Base-by-base conservation (phyloP, 495 filamentous ascomycete genomes). In the Jackrogersella minutella region DNA sequence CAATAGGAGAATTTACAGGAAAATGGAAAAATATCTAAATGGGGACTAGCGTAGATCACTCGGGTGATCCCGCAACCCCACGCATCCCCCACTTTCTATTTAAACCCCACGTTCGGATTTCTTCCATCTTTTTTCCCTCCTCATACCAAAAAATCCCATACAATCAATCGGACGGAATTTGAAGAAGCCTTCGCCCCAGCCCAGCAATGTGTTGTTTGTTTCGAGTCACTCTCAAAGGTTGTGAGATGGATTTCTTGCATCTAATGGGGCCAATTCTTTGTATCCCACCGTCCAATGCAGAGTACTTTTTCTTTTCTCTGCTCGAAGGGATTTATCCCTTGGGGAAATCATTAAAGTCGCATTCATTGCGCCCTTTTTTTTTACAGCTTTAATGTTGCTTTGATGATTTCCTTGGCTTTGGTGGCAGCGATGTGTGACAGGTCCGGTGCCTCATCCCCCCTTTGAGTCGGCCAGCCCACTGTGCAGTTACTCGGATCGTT, bases 401-500 rank as follows among this genome's bases (percentile, higher is more conserved):
- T n/a, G n/a, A n/a, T n/a, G n/a, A n/a, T n/a, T n/a, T 43, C 28
- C 28, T 30, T 19, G 40, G 40, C 40, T n/a, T n/a, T n/a, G 5
- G 44, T 36, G 62, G 39, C 62, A 24, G 54, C 54, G 62, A 65
- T 41, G 62, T 31, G 55, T 41, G 62, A 41, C 55, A 46, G 39
- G 54, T 53, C 5, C 37, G 52, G 49, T 19, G 19, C 30, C 47
- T 40, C 53, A 19, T n/a, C 36, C 53, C 47, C 46, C 41, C 16
- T 16, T 14, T 5, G 62, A 40, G 62, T 21, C 55, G 49, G 54
- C 54, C 37, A 52, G 54, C 62, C 62, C 62, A 64, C 62, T 64
- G 46, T 26, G 54, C 46, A 53, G 62, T 46, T 40, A 41, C 55
- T n/a, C 62, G 62, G 62, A 28, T 65, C 54, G 62, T 65, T 65